Conservation (phyloP, 306 rosid species). For the Myrica gale region DNA sequence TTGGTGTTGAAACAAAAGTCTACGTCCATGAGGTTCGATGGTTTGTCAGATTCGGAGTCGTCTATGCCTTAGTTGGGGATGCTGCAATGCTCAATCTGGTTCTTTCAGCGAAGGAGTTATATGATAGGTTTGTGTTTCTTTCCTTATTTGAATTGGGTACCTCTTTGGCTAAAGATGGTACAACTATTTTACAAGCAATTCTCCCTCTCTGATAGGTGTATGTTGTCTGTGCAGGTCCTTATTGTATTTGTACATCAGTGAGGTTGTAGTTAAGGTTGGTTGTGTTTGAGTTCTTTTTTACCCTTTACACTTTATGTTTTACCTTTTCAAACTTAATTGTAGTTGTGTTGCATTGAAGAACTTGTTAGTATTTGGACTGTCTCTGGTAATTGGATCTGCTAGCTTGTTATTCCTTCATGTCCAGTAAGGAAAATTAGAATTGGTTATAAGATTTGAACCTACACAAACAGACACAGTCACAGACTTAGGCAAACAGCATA, state of each 20-base stretch:
- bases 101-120: conserved; percentile 60
- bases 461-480: not conserved
- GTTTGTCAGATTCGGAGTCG: conserved; percentile 78
- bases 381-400: not conserved
- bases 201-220: not conserved
- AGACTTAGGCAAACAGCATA: not conserved
- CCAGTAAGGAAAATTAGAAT: not conserved
- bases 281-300: conserved; percentile 13
- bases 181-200: not conserved
- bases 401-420: not conserved
- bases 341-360: not conserved
- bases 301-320: conserved; percentile 6
- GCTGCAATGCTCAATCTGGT: conserved; percentile 75
- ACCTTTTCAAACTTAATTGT: not conserved
- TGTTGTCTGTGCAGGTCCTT: conserved; percentile 55
- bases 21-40: conserved; percentile 78
- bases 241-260: conserved; percentile 71
- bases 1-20: conserved; percentile 67
- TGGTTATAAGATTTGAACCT: not conserved
- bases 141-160: conserved; percentile 13
- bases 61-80: conserved; percentile 72
- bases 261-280: conserved; percentile 74
- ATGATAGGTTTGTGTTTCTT: conserved; percentile 54
- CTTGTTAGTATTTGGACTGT: not conserved
- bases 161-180: conserved; percentile 23